Conservation (phyloP, 257 asterid species). For the Solanum lignicaule region DNA sequence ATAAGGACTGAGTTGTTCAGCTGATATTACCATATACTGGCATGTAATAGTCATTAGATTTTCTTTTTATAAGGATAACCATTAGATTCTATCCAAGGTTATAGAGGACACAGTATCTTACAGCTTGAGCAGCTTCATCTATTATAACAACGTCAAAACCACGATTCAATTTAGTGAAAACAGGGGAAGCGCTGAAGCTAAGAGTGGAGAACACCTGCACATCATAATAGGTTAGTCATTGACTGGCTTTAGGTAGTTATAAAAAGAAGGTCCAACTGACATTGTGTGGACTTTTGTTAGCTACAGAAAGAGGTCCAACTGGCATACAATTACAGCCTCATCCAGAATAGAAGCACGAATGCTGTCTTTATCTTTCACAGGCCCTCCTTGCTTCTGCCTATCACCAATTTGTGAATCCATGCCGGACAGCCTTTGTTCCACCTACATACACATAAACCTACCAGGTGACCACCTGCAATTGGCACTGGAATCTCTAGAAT, state of each 20-base stretch:
- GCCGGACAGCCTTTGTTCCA: constrained; percentile 77
- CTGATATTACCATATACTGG: neutral
- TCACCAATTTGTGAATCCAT: constrained; percentile 61
- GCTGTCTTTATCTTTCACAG: constrained; percentile 61
- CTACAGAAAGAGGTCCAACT: constrained; percentile 1
- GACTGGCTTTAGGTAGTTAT: constrained; percentile 4
- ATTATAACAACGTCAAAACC: constrained; percentile 92
- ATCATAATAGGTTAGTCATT: constrained; percentile 14
- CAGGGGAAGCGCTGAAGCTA: constrained; percentile 84
- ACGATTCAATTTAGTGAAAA: constrained; percentile 74
- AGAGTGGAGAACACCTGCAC: constrained; percentile 96
- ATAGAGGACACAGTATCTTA: constrained; percentile 25
- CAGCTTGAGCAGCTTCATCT: constrained; percentile 99
- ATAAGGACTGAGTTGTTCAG: neutral
- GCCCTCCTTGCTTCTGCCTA: constrained; percentile 85
- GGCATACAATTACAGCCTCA: constrained; percentile 85
- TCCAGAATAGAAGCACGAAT: constrained; percentile 83
- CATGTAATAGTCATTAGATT: neutral
- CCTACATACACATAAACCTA: constrained; percentile 30
- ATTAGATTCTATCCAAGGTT: neutral
- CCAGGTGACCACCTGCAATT: neutral
- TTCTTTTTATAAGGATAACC: neutral
- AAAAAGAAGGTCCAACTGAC: constrained; percentile 4
- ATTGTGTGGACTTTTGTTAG: neutral
- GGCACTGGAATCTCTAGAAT: neutral